Percentiles rank a stretch among this genome's conserved stretches.
Conservation (phyloP, 371 early-diverging fungal species). For the Mucor piriformis region DNA sequence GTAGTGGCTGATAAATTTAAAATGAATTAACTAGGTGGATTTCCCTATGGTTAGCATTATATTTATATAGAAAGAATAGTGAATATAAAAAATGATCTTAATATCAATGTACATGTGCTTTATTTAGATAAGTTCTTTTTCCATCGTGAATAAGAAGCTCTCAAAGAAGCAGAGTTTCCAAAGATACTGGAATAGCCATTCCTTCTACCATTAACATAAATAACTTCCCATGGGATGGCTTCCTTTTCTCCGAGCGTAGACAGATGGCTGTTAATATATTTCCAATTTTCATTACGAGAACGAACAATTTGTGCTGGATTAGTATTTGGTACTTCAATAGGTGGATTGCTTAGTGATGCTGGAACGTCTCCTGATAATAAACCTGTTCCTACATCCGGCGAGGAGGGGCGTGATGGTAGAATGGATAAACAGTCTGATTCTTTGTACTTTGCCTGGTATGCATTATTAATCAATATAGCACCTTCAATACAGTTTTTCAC, state of each 20-base stretch:
- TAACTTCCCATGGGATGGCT: neutral
- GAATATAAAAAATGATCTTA: no score
- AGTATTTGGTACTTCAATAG: slow-evolving; percentile 4
- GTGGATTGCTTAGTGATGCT: slow-evolving; percentile 2
- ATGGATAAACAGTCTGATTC: slow-evolving; percentile 4
- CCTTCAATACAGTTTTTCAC: slow-evolving; percentile 2
- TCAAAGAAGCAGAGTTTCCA: slow-evolving; percentile 5
- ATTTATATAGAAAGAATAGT: no score
- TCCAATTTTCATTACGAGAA: slow-evolving; percentile 7
- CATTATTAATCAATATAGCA: slow-evolving; percentile 1
- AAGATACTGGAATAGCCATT: slow-evolving; percentile 5
- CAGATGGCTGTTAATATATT: slow-evolving; percentile 2
- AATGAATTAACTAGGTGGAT: no score
- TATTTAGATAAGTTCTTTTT: no score
- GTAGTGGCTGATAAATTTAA: no score
- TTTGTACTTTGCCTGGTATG: slow-evolving; percentile 5
- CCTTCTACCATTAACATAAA: slow-evolving; percentile 5
- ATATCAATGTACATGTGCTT: no score
- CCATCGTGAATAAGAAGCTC: slow-evolving; percentile 3
- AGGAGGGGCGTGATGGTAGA: neutral
- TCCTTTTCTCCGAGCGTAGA: slow-evolving; percentile 6
- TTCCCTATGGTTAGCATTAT: no score
- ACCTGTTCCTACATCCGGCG: neutral
- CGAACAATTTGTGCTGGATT: slow-evolving; percentile 3
- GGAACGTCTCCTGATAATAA: neutral